Evolutionary conservation across 2,329 filamentous ascomycete species (phyloP), one percentile per base, ranked within the genome.

Genomic region (Paraphoma sp.): DNA sequence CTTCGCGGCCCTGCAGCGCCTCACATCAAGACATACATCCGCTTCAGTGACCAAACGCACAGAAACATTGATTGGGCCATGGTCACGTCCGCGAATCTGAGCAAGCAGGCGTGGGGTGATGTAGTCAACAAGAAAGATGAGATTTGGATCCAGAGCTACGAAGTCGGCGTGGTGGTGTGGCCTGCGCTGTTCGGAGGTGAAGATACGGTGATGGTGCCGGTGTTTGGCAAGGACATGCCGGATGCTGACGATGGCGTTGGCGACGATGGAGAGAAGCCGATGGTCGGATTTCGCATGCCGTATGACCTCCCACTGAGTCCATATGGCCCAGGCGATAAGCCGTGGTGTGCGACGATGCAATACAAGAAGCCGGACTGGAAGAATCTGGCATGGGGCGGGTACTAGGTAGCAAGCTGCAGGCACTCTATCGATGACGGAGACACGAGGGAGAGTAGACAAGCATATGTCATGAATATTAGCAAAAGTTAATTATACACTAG

Each of bases 11-110:
- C 86, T 30, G 92, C 92, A 16, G 91, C 92, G 0, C 93, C 93
- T 0, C 93, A 97, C 65, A 90, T 96, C 72, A 97, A 97, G 74
- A 96, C 92, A 0, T 97, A 95, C 68, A 87, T 93, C 44, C 86
- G 90, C 4, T 93, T 84, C 65, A 55, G 52, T n/a, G 72, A 80
- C 48, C 33, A 50, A 1, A 30, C 73, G n/a, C 69, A 78, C 16
- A 72, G 67, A 1, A 75, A 77, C 0, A 87, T 96, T 40, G 90
- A 95, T 69, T 97, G 93, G 93, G 92, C 91, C 1, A 81, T 97
- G 61, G 74, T 96, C 2, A 96, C 92, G 0, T 95, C 91, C n/a
- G 92, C 93, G n/a, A 97, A 96, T 65, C 75, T 97, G 2, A 95
- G 91, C 1, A 94, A 89, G 59, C 92, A 96, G 76, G 93, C 93